Base-by-base conservation (phyloP, 2,329 filamentous ascomycete species). In the Claviceps pusilla region DNA sequence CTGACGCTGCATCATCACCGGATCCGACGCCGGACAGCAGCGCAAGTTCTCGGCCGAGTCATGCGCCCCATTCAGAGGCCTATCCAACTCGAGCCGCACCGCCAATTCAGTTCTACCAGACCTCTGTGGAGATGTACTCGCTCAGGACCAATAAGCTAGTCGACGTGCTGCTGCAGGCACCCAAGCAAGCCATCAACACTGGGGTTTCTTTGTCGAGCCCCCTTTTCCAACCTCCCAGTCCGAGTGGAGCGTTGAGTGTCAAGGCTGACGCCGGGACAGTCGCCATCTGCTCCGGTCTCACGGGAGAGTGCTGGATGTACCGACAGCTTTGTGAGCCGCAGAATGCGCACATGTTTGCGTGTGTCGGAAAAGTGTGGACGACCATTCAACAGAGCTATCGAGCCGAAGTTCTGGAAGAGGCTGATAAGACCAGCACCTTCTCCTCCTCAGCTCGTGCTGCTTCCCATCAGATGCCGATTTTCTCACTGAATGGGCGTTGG, bases 321-420 rank as follows among this genome's bases (percentile, higher is more conserved):
- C 71, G 75, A 9, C 78, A 82, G 57, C 65, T 73, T 9, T 60
- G 69, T 10, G 64, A 69, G 54, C 63, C 68, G 1, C 68, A 70
- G 49, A 76, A 77, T 28, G 64, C 67, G 1, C 69, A 70, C 28
- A 59, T 71, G 48, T 84, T 77, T 65, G 73, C 69, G 42, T 96
- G 89, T 62, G 75, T 93, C 54, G 90, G 85, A 24, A 98, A 98
- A 70, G 72, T 94, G 19, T 98, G 93, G 93, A 96, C 93, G 0
- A 84, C 83, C 48, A 73, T 95, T 33, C 87, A 93, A 64, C 78
- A 82, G 59, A 71, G 72, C 35, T 68, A 72, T 19, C 74, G 75
- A 56, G 71, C 71, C 29, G 74, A 78, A 35, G 65, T 71, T 31
- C 60, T 69, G 1, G 71, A 76, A 55, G 77, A 80, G 57, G 60